Conservation (phyloP, 73 alveolate genomes). For the Breviolum minutum region DNA sequence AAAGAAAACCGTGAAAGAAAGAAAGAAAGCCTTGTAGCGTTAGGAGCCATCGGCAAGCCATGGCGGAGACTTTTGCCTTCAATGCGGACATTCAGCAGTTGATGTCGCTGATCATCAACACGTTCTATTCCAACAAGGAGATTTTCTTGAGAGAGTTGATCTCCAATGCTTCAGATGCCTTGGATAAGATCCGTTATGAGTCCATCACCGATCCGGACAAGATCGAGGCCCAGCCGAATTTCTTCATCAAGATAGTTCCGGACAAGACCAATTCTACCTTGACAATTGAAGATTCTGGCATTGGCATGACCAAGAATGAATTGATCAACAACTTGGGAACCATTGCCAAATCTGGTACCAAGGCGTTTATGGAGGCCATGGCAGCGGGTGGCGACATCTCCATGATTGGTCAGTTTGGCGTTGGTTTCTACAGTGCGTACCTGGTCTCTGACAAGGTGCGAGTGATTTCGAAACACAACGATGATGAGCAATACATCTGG, state of each 20-base stretch:
- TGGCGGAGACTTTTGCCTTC: constrained; percentile 97
- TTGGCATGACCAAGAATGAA: constrained; percentile 99
- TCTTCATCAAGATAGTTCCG: no score
- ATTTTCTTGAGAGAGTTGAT: constrained; percentile 99
- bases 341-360: constrained; percentile 99
- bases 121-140: constrained; percentile 99
- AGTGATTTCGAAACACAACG: not conserved
- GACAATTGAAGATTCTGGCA: constrained; percentile 99
- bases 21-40: no score
- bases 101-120: constrained; percentile 98
- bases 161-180: constrained; percentile 99
- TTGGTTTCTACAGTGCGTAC: constrained; percentile 99
- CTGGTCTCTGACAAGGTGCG: constrained; percentile 99
- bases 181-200: constrained; percentile 99
- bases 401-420: constrained; percentile 98
- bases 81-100: constrained; percentile 97
- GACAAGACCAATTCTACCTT: constrained; percentile 99
- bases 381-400: constrained; percentile 30
- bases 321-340: constrained; percentile 99
- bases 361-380: constrained; percentile 99
- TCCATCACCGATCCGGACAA: constrained; percentile 99
- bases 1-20: no score
- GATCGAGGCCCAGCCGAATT: constrained; percentile 98
- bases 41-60: not conserved
- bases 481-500: not conserved